Conservation (phyloP, 75 land plant genomes). For the Cupressus sempervirens region DNA sequence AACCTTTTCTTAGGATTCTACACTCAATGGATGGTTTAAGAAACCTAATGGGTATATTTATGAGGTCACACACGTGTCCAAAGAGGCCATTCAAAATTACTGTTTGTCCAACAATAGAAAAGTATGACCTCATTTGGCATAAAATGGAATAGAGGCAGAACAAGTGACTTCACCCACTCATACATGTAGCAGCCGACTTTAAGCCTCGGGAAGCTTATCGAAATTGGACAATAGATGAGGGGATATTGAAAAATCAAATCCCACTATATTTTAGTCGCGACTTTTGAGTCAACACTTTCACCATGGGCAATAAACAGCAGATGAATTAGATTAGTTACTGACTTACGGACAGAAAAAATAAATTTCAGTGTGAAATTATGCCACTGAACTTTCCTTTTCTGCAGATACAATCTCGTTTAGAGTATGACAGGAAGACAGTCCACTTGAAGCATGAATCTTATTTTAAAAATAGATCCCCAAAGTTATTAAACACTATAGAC, state of each 20-base stretch:
- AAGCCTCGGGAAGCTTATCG: neutral
- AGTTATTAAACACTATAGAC: neutral
- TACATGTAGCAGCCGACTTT: too few species aligned
- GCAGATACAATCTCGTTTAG: neutral
- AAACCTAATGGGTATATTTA: too few species aligned
- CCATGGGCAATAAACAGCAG: neutral
- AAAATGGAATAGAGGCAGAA: too few species aligned
- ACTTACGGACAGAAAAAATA: neutral
- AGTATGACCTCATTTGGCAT: too few species aligned
- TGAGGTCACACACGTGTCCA: too few species aligned
- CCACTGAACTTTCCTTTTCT: neutral
- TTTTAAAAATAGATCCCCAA: neutral
- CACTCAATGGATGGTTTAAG: too few species aligned
- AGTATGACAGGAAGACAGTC: neutral
- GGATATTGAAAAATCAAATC: neutral
- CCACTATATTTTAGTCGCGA: neutral
- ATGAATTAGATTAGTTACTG: neutral
- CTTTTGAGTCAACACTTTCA: neutral
- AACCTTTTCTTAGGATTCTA: too few species aligned
- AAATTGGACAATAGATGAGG: neutral
- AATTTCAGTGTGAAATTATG: neutral
- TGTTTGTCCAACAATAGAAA: too few species aligned
- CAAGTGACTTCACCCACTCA: too few species aligned
- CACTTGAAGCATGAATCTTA: neutral
- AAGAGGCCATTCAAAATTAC: too few species aligned